These are phyloP conservation scores for Xerocomellus amylosporus DNA, from an alignment of 768 basidiomycete genomes.

Conservation along the genomic window DNA sequence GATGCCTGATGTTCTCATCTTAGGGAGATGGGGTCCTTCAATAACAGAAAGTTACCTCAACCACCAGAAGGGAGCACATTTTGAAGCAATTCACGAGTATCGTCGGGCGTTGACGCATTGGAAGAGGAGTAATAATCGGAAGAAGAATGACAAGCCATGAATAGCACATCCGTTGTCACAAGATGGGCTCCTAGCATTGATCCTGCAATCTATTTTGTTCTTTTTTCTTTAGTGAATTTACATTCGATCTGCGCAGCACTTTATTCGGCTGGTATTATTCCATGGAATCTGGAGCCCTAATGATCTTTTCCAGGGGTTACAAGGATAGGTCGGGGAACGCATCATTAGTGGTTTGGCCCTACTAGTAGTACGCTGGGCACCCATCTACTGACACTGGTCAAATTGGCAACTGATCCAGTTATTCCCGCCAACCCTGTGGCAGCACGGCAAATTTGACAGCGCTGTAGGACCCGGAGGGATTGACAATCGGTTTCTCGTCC, in stretches of 20 bases:
- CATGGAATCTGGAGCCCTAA: no score
- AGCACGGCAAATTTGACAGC: no score
- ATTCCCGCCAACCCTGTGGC: no score
- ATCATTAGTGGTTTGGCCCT: no score
- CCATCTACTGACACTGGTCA: no score
- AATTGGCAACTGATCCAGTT: no score
- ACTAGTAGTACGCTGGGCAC: no score
- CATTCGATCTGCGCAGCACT: conserved; percentile 9
- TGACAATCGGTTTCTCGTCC: no score
- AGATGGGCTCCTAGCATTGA: conserved; percentile 22
- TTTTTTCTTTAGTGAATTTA: conserved; percentile 15
- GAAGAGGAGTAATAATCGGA: conserved; percentile 9
- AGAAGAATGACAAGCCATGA: conserved; percentile 15
- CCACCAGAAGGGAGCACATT: conserved; percentile 85
- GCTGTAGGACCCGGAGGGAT: no score
- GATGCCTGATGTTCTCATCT: conserved; percentile 3
- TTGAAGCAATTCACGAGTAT: conserved; percentile 27
- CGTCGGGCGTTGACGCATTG: neutral
- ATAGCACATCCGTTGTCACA: conserved; percentile 7
- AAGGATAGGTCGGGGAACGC: no score
- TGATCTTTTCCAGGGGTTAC: no score
- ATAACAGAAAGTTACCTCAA: conserved; percentile 92
- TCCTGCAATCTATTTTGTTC: conserved; percentile 17
- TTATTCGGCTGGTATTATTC: neutral
- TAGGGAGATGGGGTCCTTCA: conserved; percentile 93